Evolutionary conservation across 2,329 filamentous ascomycete species (phyloP).

Genomic region (Fusarium algeriense): DNA sequence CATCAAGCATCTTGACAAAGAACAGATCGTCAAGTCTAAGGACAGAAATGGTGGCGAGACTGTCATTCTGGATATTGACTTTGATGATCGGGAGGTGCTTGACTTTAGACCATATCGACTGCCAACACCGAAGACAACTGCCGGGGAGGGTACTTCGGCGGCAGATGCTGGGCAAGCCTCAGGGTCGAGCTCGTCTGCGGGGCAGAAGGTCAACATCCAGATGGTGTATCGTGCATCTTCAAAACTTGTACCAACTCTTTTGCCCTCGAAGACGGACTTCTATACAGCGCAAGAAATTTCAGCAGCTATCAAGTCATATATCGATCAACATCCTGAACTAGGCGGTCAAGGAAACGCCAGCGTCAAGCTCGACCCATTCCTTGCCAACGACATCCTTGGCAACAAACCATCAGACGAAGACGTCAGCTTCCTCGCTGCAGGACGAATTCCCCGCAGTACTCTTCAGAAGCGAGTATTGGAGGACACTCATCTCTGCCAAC

Average conservation of each 20-base stretch:
- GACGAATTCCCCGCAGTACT: slow-evolving; percentile 35
- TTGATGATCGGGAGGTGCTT: slow-evolving; percentile 29
- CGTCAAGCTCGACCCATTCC: slow-evolving; percentile 36
- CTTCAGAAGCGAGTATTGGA: slow-evolving; percentile 39
- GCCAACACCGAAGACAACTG: slow-evolving; percentile 18
- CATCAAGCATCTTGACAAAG: slow-evolving; percentile 41
- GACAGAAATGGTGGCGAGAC: slow-evolving; percentile 42
- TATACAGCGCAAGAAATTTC: slow-evolving; percentile 37
- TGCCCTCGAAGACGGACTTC: slow-evolving; percentile 41
- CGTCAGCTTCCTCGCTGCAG: slow-evolving; percentile 28
- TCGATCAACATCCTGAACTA: slow-evolving; percentile 35
- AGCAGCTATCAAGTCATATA: slow-evolving; percentile 39
- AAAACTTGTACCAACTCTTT: slow-evolving; percentile 36
- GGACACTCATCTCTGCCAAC: slow-evolving; percentile 37
- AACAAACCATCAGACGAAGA: slow-evolving; percentile 37
- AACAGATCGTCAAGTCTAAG: slow-evolving; percentile 25
- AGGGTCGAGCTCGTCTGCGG: slow-evolving; percentile 3
- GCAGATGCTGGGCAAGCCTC: neutral
- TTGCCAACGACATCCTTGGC: slow-evolving; percentile 39
- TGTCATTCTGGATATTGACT: slow-evolving; percentile 41
- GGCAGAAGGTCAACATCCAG: slow-evolving; percentile 33
- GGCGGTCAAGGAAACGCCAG: slow-evolving; percentile 35
- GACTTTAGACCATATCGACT: slow-evolving; percentile 38
- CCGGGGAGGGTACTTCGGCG: neutral
- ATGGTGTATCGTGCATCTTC: slow-evolving; percentile 35